Conservation (phyloP, 495 filamentous ascomycete genomes). For the Entonaema liquescens region DNA sequence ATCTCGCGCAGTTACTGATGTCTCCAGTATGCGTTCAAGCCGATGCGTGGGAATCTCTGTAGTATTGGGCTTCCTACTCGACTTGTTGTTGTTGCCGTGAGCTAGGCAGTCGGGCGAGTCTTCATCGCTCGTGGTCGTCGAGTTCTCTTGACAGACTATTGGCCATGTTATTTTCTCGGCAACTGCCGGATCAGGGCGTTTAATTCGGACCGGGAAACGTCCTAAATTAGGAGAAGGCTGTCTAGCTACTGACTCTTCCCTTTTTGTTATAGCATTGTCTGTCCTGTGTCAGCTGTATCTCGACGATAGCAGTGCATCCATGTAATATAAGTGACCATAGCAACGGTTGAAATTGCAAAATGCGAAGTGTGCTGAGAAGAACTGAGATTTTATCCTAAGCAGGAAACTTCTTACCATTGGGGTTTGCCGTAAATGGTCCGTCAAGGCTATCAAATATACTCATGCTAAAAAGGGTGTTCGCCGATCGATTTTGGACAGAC, state of each 20-base stretch:
- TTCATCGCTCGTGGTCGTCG: background rate
- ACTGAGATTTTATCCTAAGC: background rate
- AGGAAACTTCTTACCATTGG: slow-evolving; percentile 17
- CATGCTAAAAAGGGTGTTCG: slow-evolving; percentile 19
- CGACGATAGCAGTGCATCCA: background rate
- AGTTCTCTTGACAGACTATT: background rate
- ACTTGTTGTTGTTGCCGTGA: background rate
- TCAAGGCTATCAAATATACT: slow-evolving; percentile 31
- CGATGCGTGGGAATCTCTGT: slow-evolving; percentile 33
- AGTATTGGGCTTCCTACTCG: background rate
- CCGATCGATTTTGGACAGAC: background rate
- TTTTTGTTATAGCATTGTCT: background rate
- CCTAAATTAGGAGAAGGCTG: background rate
- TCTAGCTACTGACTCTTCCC: background rate
- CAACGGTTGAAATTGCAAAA: background rate
- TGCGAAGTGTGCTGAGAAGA: background rate
- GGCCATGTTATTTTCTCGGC: background rate
- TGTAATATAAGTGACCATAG: background rate
- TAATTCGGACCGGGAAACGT: slow-evolving; percentile 14
- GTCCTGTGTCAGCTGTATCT: background rate
- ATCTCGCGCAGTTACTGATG: slow-evolving; percentile 26
- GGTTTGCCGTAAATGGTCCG: background rate
- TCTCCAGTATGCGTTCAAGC: slow-evolving; percentile 42
- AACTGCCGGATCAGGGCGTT: background rate
- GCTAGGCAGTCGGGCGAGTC: background rate